phyloP scores from a whole-genome alignment of 164 flowering plant species.

The Piper longum region DNA sequence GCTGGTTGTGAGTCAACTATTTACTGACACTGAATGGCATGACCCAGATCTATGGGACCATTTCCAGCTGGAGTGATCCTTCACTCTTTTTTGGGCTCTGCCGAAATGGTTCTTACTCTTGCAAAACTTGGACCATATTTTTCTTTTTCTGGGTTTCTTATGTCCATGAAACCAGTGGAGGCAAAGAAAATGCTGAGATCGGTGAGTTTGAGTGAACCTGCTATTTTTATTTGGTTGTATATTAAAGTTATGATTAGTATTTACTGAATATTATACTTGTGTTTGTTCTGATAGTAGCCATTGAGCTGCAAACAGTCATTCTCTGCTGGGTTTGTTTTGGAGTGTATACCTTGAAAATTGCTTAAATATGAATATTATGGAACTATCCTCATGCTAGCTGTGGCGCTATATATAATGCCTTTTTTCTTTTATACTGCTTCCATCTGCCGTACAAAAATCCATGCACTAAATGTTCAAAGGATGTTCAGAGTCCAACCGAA shows the following conservation, averaged over 20 bases:
- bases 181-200: not conserved
- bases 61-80: not conserved
- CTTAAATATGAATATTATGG: no score
- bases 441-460: not conserved
- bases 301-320: no score
- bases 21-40: not conserved
- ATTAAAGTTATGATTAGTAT: no score
- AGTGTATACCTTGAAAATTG: no score
- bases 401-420: no score
- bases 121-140: not conserved
- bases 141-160: not conserved
- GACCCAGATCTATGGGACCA: constrained; percentile 1
- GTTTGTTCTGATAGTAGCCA: no score
- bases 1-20: no score
- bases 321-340: no score
- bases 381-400: no score
- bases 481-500: constrained; percentile 50
- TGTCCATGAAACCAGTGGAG: not conserved
- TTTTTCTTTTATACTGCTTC: no score
- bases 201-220: not conserved
- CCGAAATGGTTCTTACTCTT: not conserved
- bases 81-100: not conserved
- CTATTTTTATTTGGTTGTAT: no score
- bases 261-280: no score
- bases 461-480: not conserved